These are phyloP conservation scores for Thalassiosira profunda DNA, from an alignment of 108 stramenopile genomes.

Conservation along the genomic window DNA sequence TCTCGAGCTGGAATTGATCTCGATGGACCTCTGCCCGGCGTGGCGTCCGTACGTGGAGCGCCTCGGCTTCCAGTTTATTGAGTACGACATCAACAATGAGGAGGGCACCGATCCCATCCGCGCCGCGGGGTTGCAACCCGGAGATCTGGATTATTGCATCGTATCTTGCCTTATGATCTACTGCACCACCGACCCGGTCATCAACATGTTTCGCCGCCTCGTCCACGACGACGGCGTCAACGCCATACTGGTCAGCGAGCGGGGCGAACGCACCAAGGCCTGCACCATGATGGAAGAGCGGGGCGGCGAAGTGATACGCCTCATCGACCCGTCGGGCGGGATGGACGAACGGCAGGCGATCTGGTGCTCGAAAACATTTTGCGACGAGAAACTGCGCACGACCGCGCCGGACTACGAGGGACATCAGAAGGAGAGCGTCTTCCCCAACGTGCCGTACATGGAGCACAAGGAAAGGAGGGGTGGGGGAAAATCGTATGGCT, in stretches of 20 bases:
- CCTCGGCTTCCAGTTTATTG: constrained; percentile 19
- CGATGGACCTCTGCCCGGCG: constrained; percentile 19
- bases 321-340: constrained; percentile 15
- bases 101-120: not conserved
- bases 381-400: not conserved
- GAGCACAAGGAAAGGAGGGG: constrained; percentile 29
- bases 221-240: not conserved
- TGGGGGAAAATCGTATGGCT: too few species aligned
- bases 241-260: constrained; percentile 26
- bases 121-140: constrained; percentile 5
- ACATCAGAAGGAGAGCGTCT: constrained; percentile 5
- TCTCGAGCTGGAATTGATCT: not conserved
- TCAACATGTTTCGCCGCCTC: constrained; percentile 16
- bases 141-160: constrained; percentile 13
- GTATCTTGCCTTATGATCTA: constrained; percentile 24
- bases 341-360: constrained; percentile 22
- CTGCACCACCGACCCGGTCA: constrained; percentile 14
- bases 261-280: constrained; percentile 14
- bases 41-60: constrained; percentile 12
- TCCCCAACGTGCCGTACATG: constrained; percentile 27
- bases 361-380: constrained; percentile 5
- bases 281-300: constrained; percentile 10
- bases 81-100: constrained; percentile 21
- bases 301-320: constrained; percentile 14
- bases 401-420: constrained; percentile 2